These are phyloP conservation scores for Bruguiera gymnorhiza DNA, from an alignment of 345 rosid genomes.

Conservation along the genomic window DNA sequence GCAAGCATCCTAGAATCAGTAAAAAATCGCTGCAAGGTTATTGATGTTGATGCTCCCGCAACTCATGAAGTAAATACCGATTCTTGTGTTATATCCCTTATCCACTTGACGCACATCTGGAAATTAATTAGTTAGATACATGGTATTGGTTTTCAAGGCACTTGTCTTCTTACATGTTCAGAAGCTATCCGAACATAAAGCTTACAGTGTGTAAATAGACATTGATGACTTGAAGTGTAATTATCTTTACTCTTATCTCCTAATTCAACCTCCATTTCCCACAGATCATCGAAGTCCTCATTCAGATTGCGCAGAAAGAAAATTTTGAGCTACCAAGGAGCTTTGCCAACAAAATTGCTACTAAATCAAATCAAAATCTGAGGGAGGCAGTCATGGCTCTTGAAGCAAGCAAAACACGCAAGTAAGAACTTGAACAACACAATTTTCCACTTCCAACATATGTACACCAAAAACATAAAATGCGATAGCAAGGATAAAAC, in stretches of 20 bases:
- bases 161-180: neutral
- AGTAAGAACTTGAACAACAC: constrained; percentile 32
- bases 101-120: neutral
- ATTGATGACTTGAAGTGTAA: neutral
- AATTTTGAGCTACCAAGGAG: constrained; percentile 56
- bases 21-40: constrained; percentile 49
- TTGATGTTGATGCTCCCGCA: constrained; percentile 48
- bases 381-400: constrained; percentile 70
- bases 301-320: constrained; percentile 61
- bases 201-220: neutral
- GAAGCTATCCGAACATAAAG: neutral
- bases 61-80: constrained; percentile 57
- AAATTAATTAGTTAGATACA: neutral
- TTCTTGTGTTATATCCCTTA: neutral
- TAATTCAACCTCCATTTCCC: constrained; percentile 7
- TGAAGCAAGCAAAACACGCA: constrained; percentile 67
- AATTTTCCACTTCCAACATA: neutral
- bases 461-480: neutral
- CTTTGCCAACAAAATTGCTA: constrained; percentile 59
- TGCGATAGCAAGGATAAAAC: neutral
- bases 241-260: neutral
- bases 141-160: too few species aligned
- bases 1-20: constrained; percentile 43
- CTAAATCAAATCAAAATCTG: constrained; percentile 58
- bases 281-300: constrained; percentile 62